Evolutionary conservation across 768 basidiomycete species (phyloP), one percentile per base, ranked within the genome.

Genomic region (Lactarius hatsudake): DNA sequence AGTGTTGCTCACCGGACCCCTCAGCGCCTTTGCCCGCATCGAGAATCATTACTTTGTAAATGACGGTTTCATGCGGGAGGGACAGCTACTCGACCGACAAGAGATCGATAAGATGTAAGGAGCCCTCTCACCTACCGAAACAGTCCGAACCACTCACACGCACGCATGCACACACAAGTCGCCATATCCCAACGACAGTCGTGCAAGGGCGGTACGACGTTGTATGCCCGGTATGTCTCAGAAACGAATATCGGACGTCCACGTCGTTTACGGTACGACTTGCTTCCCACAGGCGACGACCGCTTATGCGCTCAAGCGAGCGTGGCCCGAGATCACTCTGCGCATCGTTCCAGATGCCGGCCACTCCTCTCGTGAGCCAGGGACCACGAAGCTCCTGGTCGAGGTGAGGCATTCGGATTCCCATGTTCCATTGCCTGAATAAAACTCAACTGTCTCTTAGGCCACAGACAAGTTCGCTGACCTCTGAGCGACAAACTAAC

Each of bases 1-100:
- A 36, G 23, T 15, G 18, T 36, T 57, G 17, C 34, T 57, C 9
- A 57, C 32, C 28, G 7, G n/a, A 36, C 7, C 5, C 59, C 20
- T 3, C 61, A 94, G 92, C 64, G 89, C 93, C 0, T 95, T 94
- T 75, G 91, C 93, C 23, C 80, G 87, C 43, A 94, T 96, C 56
- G 94, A 94, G 78, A 94, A 94, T 73, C 93, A 96, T 73, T 96
- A 91, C 76, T 96, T 96, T 73, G 79, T 95, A 61, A 92, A 95
- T 72, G 83, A 93, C 87, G 89, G 91, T 3, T 96, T 93, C 77
- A 87, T 95, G 87, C 81, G 91, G 26, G 90, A 94, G 10, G 93
- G 95, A 0, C 93, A 96, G 74, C 81, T 97, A 20, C 80, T 97
- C 53, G 91, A 94, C 70, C 81, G 82, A 69, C 91, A 93, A 77